Evolutionary conservation across 176 grass and related monocot genomes (phyloP).

Genomic region (Typha latifolia): DNA sequence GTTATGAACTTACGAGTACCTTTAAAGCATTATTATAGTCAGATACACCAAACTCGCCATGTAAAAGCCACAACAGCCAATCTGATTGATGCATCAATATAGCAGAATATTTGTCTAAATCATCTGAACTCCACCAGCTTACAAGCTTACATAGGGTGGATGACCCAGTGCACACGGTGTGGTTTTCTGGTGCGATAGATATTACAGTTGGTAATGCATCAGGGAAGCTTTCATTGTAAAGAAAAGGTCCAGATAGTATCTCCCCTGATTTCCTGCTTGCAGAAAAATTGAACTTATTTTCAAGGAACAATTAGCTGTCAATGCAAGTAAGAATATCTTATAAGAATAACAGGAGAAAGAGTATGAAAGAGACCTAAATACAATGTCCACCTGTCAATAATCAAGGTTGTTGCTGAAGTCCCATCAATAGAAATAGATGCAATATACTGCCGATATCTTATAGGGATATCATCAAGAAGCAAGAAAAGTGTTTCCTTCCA

Average conservation of each 20-base stretch:
- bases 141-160: conserved; percentile 86
- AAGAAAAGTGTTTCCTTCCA: conserved; percentile 64
- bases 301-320: background rate
- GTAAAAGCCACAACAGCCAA: conserved; percentile 86
- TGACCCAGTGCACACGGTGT: conserved; percentile 54
- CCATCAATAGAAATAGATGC: conserved; percentile 61
- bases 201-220: conserved; percentile 46
- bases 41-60: conserved; percentile 51
- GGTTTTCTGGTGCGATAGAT: conserved; percentile 57
- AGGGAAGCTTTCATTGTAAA: conserved; percentile 68
- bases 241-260: conserved; percentile 49
- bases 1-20: conserved; percentile 19
- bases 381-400: conserved; percentile 54
- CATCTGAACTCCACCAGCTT: conserved; percentile 48
- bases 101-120: conserved; percentile 10
- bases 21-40: conserved; percentile 87
- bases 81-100: conserved; percentile 89
- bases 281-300: background rate
- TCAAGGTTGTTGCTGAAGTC: conserved; percentile 64
- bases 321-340: background rate
- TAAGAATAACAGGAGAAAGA: background rate
- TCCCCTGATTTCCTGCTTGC: conserved; percentile 33
- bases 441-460: conserved; percentile 25
- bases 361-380: background rate
- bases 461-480: conserved; percentile 47